Conservation (phyloP, 2,329 filamentous ascomycete genomes). For the Botrytis fabae region DNA sequence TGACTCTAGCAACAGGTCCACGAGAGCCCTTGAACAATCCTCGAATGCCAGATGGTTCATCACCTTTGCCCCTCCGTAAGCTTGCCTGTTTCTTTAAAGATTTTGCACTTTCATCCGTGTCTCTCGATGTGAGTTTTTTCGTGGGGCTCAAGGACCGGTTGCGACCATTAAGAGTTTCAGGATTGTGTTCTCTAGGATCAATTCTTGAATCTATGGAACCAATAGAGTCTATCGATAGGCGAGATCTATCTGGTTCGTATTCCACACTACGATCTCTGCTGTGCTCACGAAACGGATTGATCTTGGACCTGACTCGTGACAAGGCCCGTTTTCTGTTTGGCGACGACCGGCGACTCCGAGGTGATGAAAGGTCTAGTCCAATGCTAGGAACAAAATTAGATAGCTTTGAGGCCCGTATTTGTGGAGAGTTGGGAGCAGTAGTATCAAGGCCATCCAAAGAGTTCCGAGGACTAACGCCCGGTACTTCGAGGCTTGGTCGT, state of each 20-base stretch:
- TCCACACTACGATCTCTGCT: slow-evolving; percentile 53
- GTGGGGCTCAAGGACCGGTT: slow-evolving; percentile 43
- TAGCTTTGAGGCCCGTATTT: slow-evolving; percentile 30
- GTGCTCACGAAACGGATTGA: slow-evolving; percentile 40
- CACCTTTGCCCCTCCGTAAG: slow-evolving; percentile 46
- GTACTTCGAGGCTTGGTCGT: slow-evolving; percentile 51
- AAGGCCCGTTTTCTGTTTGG: slow-evolving; percentile 59
- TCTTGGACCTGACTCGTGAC: slow-evolving; percentile 45
- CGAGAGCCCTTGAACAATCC: slow-evolving; percentile 77
- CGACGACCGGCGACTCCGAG: slow-evolving; percentile 62
- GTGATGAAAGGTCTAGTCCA: slow-evolving; percentile 62
- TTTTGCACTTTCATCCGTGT: slow-evolving; percentile 51
- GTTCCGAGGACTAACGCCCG: slow-evolving; percentile 41
- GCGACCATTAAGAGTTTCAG: slow-evolving; percentile 28
- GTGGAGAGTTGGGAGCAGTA: slow-evolving; percentile 44
- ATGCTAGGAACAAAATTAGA: slow-evolving; percentile 53
- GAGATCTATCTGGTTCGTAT: slow-evolving; percentile 34
- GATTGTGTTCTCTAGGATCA: slow-evolving; percentile 33
- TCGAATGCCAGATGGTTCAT: slow-evolving; percentile 59
- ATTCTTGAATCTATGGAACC: slow-evolving; percentile 19
- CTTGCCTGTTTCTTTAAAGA: slow-evolving; percentile 52
- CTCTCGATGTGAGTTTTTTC: slow-evolving; percentile 42
- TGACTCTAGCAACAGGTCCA: slow-evolving; percentile 61
- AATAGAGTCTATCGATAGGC: slow-evolving; percentile 20
- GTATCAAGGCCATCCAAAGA: slow-evolving; percentile 48